These are phyloP conservation scores for Vaccinium darrowii DNA, from an alignment of 148 eudicot species.

Conservation along the genomic window DNA sequence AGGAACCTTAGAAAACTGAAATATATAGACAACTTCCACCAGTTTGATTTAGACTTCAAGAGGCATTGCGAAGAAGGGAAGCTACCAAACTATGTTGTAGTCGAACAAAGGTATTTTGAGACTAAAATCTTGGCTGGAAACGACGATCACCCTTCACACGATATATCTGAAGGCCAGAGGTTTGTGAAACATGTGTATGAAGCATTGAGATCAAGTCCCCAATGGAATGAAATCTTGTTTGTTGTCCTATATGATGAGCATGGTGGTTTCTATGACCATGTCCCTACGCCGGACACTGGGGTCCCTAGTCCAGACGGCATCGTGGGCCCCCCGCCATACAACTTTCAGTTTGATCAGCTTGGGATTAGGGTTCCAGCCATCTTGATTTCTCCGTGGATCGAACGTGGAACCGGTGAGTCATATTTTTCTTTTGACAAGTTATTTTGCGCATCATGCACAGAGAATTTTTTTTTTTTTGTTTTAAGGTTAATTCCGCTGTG, in stretches of 20 bases:
- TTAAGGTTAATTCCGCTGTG: too few species aligned
- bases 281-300: conserved; percentile 51
- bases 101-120: conserved; percentile 75
- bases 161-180: conserved; percentile 49
- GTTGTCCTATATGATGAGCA: conserved; percentile 56
- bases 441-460: neutral
- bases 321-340: conserved; percentile 52
- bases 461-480: neutral
- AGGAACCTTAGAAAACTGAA: conserved; percentile 81
- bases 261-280: conserved; percentile 72
- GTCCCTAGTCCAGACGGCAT: conserved; percentile 59
- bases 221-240: conserved; percentile 64
- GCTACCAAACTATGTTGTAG: conserved; percentile 82
- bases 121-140: conserved; percentile 57
- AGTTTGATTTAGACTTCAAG: conserved; percentile 66
- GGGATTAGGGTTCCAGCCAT: conserved; percentile 75
- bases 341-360: conserved; percentile 59
- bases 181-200: conserved; percentile 63
- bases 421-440: neutral
- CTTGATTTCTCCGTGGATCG: conserved; percentile 76
- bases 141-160: conserved; percentile 85
- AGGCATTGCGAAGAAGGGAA: conserved; percentile 65
- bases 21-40: conserved; percentile 63
- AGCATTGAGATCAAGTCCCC: conserved; percentile 61
- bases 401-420: conserved; percentile 56